Evolutionary conservation across 2,329 filamentous ascomycete species (phyloP).

Genomic region (Phoma sp.): DNA sequence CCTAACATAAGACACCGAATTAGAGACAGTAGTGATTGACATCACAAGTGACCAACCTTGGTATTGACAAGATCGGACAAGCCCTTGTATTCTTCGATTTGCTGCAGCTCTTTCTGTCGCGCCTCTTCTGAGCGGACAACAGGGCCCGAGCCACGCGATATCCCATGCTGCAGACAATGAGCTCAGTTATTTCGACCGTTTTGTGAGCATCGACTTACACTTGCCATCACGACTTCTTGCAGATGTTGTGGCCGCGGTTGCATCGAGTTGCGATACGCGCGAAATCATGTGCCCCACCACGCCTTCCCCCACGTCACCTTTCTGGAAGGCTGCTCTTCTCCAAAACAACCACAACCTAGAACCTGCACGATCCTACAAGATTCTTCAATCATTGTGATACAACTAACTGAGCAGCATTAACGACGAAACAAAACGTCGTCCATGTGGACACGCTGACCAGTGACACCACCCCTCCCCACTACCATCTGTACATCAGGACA

Average conservation of each 20-base stretch:
- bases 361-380: slow-evolving; percentile 29
- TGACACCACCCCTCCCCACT: slow-evolving; percentile 4
- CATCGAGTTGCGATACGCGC: slow-evolving; percentile 28
- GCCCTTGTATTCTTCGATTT: slow-evolving; percentile 77
- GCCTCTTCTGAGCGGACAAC: slow-evolving; percentile 72
- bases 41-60: slow-evolving; percentile 59
- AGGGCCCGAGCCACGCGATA: slow-evolving; percentile 67
- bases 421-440: slow-evolving; percentile 26
- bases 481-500: slow-evolving; percentile 15
- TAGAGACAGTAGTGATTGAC: neutral
- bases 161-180: slow-evolving; percentile 73
- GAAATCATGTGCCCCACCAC: slow-evolving; percentile 38
- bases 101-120: slow-evolving; percentile 73
- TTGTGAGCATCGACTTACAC: slow-evolving; percentile 40
- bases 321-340: slow-evolving; percentile 23
- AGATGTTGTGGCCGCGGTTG: slow-evolving; percentile 21
- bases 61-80: slow-evolving; percentile 72
- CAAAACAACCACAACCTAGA: slow-evolving; percentile 21
- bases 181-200: neutral
- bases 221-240: slow-evolving; percentile 46
- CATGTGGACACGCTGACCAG: slow-evolving; percentile 1
- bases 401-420: slow-evolving; percentile 45
- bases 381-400: slow-evolving; percentile 36
- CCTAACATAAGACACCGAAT: slow-evolving; percentile 35
- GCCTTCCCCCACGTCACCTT: slow-evolving; percentile 29